A percentile compares a stretch with the other conserved stretches of the same genome.
Evolutionary conservation across 305 asterid genomes (phyloP).

Genomic region (Fraxinus paxiana): DNA sequence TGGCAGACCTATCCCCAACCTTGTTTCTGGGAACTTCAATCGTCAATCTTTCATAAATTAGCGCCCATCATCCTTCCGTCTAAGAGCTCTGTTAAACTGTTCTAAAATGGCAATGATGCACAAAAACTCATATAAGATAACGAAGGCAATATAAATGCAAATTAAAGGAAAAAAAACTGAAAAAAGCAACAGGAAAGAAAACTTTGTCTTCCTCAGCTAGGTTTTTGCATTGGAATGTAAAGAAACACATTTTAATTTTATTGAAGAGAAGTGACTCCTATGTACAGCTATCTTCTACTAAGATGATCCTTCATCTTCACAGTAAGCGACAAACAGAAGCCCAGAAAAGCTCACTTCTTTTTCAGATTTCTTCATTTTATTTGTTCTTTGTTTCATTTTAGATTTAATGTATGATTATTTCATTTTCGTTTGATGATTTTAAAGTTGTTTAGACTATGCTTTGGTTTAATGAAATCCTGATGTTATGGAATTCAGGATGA

Average conservation of each 20-base stretch:
- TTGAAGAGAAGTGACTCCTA: neutral
- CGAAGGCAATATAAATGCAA: neutral
- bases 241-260: neutral
- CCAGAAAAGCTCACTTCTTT: neutral
- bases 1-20: neutral
- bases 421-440: neutral
- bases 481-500: neutral
- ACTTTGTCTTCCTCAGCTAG: neutral
- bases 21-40: neutral
- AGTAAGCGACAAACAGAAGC: neutral
- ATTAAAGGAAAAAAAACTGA: neutral
- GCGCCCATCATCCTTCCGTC: neutral
- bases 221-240: neutral
- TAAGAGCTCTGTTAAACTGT: neutral
- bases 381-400: neutral
- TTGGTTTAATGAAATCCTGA: neutral
- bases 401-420: neutral
- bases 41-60: neutral
- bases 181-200: neutral
- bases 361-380: neutral
- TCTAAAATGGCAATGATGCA: neutral
- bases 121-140: neutral
- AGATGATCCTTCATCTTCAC: neutral
- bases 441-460: neutral
- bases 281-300: neutral